Percentiles rank a stretch among this genome's conserved stretches.
Conservation (phyloP, 768 basidiomycete genomes). For the Amanita thiersii region DNA sequence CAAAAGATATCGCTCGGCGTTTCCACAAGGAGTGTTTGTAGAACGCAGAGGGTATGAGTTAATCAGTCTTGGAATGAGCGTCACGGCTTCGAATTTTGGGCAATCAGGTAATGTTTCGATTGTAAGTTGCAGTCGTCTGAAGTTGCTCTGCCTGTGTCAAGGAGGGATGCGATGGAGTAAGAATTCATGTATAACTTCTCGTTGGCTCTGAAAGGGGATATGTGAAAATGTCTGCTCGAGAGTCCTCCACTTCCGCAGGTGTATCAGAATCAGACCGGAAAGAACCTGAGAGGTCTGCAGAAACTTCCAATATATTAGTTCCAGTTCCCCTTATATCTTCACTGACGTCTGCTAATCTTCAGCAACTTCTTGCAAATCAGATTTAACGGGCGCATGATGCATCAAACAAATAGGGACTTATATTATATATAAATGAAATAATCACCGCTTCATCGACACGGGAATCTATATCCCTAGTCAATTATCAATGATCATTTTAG, state of each 20-base stretch:
- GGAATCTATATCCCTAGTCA: slow-evolving; percentile 26
- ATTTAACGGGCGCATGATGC: slow-evolving; percentile 33
- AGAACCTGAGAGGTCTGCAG: not conserved
- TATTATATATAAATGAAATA: slow-evolving; percentile 78
- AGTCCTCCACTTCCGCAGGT: slow-evolving; percentile 12
- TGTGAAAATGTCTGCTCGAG: slow-evolving; percentile 34
- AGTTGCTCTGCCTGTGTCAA: slow-evolving; percentile 21
- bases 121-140: slow-evolving; percentile 7
- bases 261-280: slow-evolving; percentile 1
- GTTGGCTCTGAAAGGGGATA: slow-evolving; percentile 61
- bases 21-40: slow-evolving; percentile 47
- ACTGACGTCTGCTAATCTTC: slow-evolving; percentile 4
- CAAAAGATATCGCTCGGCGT: slow-evolving; percentile 41
- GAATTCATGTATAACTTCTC: slow-evolving; percentile 69
- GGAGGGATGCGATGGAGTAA: slow-evolving; percentile 55
- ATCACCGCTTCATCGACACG: slow-evolving; percentile 61
- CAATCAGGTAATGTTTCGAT: not conserved
- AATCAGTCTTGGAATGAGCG: slow-evolving; percentile 52
- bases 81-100: slow-evolving; percentile 47
- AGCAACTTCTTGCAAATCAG: slow-evolving; percentile 8
- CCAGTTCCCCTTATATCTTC: not conserved
- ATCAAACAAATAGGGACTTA: slow-evolving; percentile 56
- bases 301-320: not conserved
- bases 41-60: slow-evolving; percentile 73
- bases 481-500: slow-evolving; percentile 80